Evolutionary conservation across 2,329 filamentous ascomycete species (phyloP).

Genomic region (Diaporthe humulicola): DNA sequence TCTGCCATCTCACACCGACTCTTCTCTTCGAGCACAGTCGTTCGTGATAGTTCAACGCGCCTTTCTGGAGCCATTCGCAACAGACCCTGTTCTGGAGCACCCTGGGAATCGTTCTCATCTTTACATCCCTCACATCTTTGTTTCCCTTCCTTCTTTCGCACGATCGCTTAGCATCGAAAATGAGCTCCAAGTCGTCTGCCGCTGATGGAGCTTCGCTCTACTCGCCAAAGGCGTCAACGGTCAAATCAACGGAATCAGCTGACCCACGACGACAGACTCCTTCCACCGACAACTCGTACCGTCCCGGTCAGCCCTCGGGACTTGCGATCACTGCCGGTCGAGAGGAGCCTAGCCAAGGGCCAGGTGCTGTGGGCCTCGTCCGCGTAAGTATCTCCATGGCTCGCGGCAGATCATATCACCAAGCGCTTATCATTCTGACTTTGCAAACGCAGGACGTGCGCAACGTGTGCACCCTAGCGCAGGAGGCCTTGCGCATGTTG

Average conservation of each 20-base stretch:
- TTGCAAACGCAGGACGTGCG: conserved; percentile 30
- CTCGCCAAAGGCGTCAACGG: conserved; percentile 15
- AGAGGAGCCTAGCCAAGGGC: neutral
- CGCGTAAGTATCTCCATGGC: conserved; percentile 21
- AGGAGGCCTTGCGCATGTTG: conserved; percentile 23
- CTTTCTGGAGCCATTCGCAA: neutral
- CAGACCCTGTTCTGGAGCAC: neutral
- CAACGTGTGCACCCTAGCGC: conserved; percentile 23
- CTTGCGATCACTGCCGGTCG: neutral
- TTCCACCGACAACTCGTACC: conserved; percentile 14
- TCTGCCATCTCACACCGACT: conserved; percentile 11
- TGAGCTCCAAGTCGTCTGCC: conserved; percentile 29
- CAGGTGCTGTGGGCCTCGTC: neutral
- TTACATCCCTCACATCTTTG: neutral
- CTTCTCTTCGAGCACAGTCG: conserved; percentile 22
- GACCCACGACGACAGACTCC: conserved; percentile 27
- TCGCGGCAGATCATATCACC: neutral
- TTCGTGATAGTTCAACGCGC: conserved; percentile 6
- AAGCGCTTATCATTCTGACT: neutral
- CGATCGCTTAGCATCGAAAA: neutral
- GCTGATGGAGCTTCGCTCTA: neutral
- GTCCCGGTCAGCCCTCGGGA: neutral
- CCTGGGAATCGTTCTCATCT: neutral
- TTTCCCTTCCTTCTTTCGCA: neutral
- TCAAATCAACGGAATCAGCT: conserved; percentile 3